Evolutionary conservation across 1,139 yeast species (phyloP), one percentile per base, ranked within the genome.

Genomic region (Saccharomyces hybrid): DNA sequence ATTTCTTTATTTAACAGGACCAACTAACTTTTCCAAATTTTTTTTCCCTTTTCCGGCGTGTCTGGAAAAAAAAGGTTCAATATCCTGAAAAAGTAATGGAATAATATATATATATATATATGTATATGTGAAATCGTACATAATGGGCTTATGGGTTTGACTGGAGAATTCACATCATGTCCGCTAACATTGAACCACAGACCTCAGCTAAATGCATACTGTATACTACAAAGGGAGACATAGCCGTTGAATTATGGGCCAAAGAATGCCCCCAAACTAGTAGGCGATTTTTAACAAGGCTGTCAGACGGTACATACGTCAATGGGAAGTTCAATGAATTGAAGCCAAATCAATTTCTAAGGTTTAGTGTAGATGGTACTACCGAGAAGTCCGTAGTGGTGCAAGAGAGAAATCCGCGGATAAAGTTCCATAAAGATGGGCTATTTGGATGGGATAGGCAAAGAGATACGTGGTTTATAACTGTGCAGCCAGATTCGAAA

Each of bases 221-320:
- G 3, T 59, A 67, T 9, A 86, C 95, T 1, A 71, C 81, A 13
- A 83, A 81, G 56, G 95, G 95, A 0, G 68, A 73, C 1, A 70
- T 88, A 0, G 80, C 77, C 46, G 66, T 87, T 1, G 89, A 82
- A 52, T 65, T 87, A 8, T 88, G 88, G 85, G 88, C 91, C 26
- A 81, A 81, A 59, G 90, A 88, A 65, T 70, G 80, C 2, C 91
- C 95, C 0, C 58, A 61, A 0, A 78, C 82, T 0, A 65, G 79
- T 32, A 68, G 77, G 47, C 63, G 66, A 49, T 84, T 87, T 60
- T 65, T 86, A 14, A 74, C 75, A 54, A 72, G 74, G 48, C 81
- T 86, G 58, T 50, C 75, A 26, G 72, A 76, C 54, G 77, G 77
- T 5, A 68, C 65, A 48, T 82, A 76, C 62, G 67, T 70, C 54